These are phyloP conservation scores for Atkinsonella texensis DNA, from an alignment of 2,329 filamentous ascomycete genomes.

Conservation along the genomic window DNA sequence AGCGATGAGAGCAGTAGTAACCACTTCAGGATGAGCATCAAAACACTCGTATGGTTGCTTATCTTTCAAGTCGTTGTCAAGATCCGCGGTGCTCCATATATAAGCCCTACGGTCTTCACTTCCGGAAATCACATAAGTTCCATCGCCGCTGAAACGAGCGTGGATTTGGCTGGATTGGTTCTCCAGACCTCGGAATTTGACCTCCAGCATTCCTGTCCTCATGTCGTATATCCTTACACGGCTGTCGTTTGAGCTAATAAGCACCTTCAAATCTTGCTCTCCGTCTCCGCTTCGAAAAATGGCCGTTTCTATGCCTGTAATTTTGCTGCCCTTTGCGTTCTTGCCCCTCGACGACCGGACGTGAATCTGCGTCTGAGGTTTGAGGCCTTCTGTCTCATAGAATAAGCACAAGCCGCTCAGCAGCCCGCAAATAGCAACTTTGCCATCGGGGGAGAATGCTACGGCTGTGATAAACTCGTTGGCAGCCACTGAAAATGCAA, in stretches of 20 bases:
- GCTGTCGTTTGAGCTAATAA: constrained; percentile 93
- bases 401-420: constrained; percentile 78
- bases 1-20: constrained; percentile 80
- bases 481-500: constrained; percentile 67
- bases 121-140: constrained; percentile 75
- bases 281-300: constrained; percentile 33
- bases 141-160: constrained; percentile 79
- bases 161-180: constrained; percentile 86
- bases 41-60: constrained; percentile 81
- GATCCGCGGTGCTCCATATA: constrained; percentile 55
- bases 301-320: constrained; percentile 81
- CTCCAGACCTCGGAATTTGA: constrained; percentile 85
- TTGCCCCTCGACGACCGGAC: constrained; percentile 87
- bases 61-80: constrained; percentile 56
- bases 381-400: constrained; percentile 85
- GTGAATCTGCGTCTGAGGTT: constrained; percentile 73
- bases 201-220: constrained; percentile 69
- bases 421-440: constrained; percentile 77
- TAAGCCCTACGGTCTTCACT: constrained; percentile 87
- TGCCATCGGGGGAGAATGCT: constrained; percentile 85
- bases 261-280: constrained; percentile 62
- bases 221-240: constrained; percentile 83
- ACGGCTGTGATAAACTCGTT: constrained; percentile 90
- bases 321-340: constrained; percentile 94
- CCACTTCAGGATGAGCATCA: constrained; percentile 77